Conservation (phyloP, 495 filamentous ascomycete genomes). For the Cenococcum geophilum region DNA sequence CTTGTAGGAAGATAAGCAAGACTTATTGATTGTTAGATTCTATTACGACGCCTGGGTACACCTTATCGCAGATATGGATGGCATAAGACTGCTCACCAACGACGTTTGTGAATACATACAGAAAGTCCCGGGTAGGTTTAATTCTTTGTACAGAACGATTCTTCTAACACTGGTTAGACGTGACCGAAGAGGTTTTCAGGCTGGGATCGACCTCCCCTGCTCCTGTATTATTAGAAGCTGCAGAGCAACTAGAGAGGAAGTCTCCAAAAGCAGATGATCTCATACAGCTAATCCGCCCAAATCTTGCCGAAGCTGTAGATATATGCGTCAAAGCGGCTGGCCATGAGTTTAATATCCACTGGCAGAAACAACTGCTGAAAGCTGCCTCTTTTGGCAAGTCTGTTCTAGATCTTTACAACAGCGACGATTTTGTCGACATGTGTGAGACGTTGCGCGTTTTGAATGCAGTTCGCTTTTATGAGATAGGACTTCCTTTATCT, state of each 20-base stretch:
- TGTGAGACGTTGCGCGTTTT: constrained; percentile 88
- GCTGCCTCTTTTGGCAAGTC: constrained; percentile 97
- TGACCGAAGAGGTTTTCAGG: constrained; percentile 81
- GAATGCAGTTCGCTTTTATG: constrained; percentile 84
- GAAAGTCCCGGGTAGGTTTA: constrained; percentile 62
- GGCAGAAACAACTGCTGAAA: constrained; percentile 92
- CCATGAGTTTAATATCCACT: constrained; percentile 79
- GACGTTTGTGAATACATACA: constrained; percentile 94
- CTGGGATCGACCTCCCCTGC: constrained; percentile 81
- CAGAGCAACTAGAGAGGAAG: constrained; percentile 83
- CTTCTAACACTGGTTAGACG: constrained; percentile 43
- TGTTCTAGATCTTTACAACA: constrained; percentile 90
- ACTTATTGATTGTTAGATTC: constrained; percentile 48
- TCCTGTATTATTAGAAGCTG: constrained; percentile 85
- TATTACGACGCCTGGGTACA: constrained; percentile 90
- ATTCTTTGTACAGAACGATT: background rate
- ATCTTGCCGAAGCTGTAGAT: constrained; percentile 86
- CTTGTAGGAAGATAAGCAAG: background rate
- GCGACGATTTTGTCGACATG: constrained; percentile 98
- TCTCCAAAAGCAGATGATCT: constrained; percentile 97
- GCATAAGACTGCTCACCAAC: constrained; percentile 78
- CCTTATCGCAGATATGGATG: constrained; percentile 81
- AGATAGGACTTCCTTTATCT: constrained; percentile 84
- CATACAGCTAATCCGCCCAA: constrained; percentile 83
- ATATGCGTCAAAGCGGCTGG: constrained; percentile 86